Evolutionary conservation across 257 asterid genomes (phyloP), one percentile per base, ranked within the genome.

Genomic region (Ehretia macrophylla): DNA sequence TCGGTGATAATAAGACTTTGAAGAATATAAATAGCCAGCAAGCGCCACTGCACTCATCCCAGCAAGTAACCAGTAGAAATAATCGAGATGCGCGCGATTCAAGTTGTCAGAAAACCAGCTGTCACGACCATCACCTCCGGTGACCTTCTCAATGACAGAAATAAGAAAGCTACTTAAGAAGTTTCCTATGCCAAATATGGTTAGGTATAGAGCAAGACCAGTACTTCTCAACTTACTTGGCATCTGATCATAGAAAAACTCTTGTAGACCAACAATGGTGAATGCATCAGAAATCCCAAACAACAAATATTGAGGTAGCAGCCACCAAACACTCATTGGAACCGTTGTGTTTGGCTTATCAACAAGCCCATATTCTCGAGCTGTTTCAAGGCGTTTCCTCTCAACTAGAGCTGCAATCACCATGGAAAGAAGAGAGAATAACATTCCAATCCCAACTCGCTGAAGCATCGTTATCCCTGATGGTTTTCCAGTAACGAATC

Each of bases 1-100:
- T 38, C 44, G 44, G 11, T 38, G 11, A 38, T 38, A 38, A 42
- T 14, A 42, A 42, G 16, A 42, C 11, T 10, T 42, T 42, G 47
- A 42, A 14, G 8, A 10, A 42, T 42, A 42, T 10, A 42, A 42
- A 27, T 3, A 27, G 35, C 8, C 16, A 42, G 47, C 47, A 22
- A 77, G 76, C 49, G 78, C 58, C 14, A 57, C 11, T 11, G 66
- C 77, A 68, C 75, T 81, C 18, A 78, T 55, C 3, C 67, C 74
- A 5, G 83, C 81, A 60, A 83, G 84, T 16, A 80, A 51, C 81
- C 86, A 77, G 17, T 83, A 83, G 59, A 83, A 80, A 77, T 75
- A 80, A 73, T 80, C 90, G 1, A 83, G 67, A 75, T 80, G 90
- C 10, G 76, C 86, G 17, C 78, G 61, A 55, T 77, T 80, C 38